Evolutionary conservation across 345 rosid species (phyloP).

Genomic region (Syzygium aqueum): DNA sequence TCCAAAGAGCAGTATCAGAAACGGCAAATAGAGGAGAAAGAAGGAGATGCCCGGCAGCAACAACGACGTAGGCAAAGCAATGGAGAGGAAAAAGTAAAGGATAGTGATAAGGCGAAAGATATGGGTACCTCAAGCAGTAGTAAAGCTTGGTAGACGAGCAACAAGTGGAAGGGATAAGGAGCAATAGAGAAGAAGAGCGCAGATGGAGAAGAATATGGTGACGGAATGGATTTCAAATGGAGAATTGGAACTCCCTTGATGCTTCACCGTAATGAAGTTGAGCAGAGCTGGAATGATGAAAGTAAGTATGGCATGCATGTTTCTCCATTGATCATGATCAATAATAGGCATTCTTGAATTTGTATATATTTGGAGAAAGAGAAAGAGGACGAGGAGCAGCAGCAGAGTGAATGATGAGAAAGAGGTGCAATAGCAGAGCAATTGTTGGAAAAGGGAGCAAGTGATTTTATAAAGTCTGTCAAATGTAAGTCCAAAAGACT

Average conservation of each 20-base stretch:
- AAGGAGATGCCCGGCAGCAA: neutral
- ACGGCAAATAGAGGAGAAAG: neutral
- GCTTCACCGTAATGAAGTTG: neutral
- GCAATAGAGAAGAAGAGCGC: neutral
- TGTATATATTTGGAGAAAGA: neutral
- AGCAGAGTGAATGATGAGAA: neutral
- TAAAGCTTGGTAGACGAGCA: neutral
- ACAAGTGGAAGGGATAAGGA: neutral
- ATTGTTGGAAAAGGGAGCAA: neutral
- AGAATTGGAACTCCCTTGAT: neutral
- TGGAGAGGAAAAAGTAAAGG: neutral
- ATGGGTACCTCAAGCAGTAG: accelerated
- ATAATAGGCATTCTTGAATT: neutral
- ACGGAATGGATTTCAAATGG: neutral
- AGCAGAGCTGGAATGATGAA: neutral
- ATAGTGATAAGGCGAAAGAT: accelerated
- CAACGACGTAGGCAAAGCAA: neutral
- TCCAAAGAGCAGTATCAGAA: too few relatives aligned
- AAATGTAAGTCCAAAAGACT: too few relatives aligned
- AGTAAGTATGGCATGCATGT: neutral
- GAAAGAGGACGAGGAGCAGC: neutral
- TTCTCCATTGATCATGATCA: neutral
- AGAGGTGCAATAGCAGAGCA: neutral
- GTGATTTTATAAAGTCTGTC: neutral
- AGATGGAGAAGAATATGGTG: neutral